Evolutionary conservation across 805 yeast genomes (phyloP), one percentile per base, ranked within the genome.

Genomic region (Lipomyces sp.): DNA sequence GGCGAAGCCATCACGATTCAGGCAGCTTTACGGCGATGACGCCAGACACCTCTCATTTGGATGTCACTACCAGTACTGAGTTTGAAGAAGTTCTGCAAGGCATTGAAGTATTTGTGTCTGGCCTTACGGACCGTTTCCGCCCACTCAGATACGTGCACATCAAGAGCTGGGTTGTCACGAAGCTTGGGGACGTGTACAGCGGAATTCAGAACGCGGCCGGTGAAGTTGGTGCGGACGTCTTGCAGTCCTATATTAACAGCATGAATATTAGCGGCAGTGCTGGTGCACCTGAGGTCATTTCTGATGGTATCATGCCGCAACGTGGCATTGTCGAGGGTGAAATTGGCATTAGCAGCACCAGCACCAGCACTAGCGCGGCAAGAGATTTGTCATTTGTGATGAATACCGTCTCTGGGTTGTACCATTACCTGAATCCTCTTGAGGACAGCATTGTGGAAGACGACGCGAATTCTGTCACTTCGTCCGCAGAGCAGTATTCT

Each of bases 61-160:
- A 36, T 5, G 10, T 32, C 6, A n/a, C 29, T 19, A n/a, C 37
- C 8, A 29, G 28, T 19, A 36, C 35, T 16, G 26, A 18, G 16
- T n/a, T n/a, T n/a, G n/a, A n/a, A n/a, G n/a, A n/a, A n/a, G n/a
- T n/a, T n/a, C n/a, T n/a, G n/a, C 39, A 26, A 11, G 48, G 49
- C 14, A 18, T 43, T 6, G 48, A 37, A 3, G 16, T 40, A 4
- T 40, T 47, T 21, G 24, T 47, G 43, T 41, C 45, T 3, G 51
- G 51, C 16, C n/a, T 47, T 21, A 18, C 46, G 29, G 4, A 34
- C 14, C 51, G 41, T 33, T 33, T 47, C 22, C 19, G 24, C 22
- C 51, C 40, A 24, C 21, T 41, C 18, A 23, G 26, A 13, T 42
- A 41, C 35, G 13, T 28, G 11, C 29, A 22, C 14, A 33, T 47